phyloP scores from a whole-genome alignment of 148 eudicot genomes.

The Polygonum aviculare region DNA sequence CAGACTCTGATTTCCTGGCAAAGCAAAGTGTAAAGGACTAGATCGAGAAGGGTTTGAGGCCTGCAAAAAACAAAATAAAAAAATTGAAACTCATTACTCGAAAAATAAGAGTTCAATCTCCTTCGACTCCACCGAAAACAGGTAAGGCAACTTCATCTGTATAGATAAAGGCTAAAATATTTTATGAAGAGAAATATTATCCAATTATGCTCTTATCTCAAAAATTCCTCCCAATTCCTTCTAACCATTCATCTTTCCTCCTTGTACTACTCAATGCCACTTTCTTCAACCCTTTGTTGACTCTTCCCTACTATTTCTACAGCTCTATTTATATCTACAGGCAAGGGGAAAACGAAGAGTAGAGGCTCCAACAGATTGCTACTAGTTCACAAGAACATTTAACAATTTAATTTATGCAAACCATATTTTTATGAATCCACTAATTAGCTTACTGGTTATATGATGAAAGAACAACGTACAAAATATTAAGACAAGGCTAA shows the following conservation, averaged over 20 bases:
- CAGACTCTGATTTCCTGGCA: constrained; percentile 48
- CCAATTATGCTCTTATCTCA: neutral
- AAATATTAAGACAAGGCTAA: neutral
- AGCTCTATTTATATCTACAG: neutral
- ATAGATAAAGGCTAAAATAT: neutral
- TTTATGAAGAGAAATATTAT: neutral
- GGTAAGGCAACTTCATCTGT: neutral
- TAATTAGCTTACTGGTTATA: neutral
- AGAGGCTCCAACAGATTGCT: neutral
- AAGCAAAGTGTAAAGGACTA: constrained; percentile 83
- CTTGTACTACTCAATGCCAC: neutral
- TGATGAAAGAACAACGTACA: neutral
- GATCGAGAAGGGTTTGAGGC: constrained; percentile 54
- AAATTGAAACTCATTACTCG: neutral
- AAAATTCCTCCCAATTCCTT: neutral
- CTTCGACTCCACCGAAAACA: neutral
- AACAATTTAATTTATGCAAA: neutral
- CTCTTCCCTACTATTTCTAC: neutral
- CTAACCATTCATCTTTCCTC: neutral
- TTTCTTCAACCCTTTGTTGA: neutral
- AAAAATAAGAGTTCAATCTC: neutral
- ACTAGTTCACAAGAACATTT: neutral
- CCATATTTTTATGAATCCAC: neutral
- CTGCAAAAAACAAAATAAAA: constrained; percentile 28
- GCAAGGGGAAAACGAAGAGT: neutral